Evolutionary conservation across 2,329 filamentous ascomycete species (phyloP).

Genomic region (Clarireedia homoeocarpa): DNA sequence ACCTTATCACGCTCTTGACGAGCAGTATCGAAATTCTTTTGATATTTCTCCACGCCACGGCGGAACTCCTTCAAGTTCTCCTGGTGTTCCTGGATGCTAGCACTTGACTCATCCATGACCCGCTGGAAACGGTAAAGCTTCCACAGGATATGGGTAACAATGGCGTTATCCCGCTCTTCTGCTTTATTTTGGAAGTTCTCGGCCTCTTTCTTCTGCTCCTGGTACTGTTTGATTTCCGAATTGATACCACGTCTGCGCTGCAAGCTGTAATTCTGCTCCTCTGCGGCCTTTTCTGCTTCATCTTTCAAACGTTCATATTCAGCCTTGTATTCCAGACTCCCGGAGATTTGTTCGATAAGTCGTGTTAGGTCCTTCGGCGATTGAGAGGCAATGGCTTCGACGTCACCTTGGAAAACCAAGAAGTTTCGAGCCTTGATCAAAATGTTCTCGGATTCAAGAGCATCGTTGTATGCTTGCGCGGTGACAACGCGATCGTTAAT

Average conservation of each 20-base stretch:
- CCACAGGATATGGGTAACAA: slow-evolving; percentile 91
- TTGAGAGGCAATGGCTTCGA: slow-evolving; percentile 93
- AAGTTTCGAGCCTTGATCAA: slow-evolving; percentile 98
- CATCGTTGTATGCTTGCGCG: slow-evolving; percentile 87
- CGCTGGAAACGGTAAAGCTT: slow-evolving; percentile 94
- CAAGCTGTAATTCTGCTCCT: slow-evolving; percentile 83
- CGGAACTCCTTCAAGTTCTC: slow-evolving; percentile 90
- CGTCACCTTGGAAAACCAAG: slow-evolving; percentile 95
- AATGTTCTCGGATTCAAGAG: slow-evolving; percentile 89
- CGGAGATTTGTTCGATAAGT: slow-evolving; percentile 94
- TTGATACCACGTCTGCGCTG: slow-evolving; percentile 90
- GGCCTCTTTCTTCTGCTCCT: slow-evolving; percentile 92
- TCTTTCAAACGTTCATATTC: slow-evolving; percentile 89
- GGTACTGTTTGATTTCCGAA: slow-evolving; percentile 94
- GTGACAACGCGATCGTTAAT: slow-evolving; percentile 90
- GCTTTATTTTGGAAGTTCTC: slow-evolving; percentile 89
- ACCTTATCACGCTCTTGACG: slow-evolving; percentile 76
- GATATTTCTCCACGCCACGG: slow-evolving; percentile 78
- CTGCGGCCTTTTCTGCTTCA: slow-evolving; percentile 77
- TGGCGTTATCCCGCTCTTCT: slow-evolving; percentile 81
- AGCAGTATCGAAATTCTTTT: slow-evolving; percentile 71
- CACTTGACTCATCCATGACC: slow-evolving; percentile 84
- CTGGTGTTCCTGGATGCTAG: slow-evolving; percentile 86
- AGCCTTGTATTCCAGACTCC: slow-evolving; percentile 86
- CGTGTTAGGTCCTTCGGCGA: slow-evolving; percentile 89